phyloP scores from a whole-genome alignment of 2,329 filamentous ascomycete genomes.

The Pestalotiopsis sp. region DNA sequence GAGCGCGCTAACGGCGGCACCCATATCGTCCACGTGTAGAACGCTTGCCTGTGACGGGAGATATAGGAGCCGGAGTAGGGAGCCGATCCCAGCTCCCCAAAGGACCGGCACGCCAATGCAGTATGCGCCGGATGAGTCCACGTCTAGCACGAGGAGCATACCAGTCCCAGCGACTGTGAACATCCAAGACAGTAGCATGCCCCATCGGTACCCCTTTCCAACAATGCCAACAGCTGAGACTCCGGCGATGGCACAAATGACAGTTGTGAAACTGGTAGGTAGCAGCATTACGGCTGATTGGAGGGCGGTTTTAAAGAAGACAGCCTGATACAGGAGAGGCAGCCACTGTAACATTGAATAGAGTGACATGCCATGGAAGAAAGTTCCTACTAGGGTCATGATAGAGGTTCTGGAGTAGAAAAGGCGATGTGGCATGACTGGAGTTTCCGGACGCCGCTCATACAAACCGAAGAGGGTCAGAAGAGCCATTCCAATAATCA shows the following conservation, averaged over 20 bases:
- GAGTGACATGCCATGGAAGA: conserved; percentile 23
- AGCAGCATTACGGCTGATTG: too few relatives aligned
- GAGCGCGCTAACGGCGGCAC: conserved; percentile 33
- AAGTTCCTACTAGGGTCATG: conserved; percentile 21
- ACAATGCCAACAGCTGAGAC: too few relatives aligned
- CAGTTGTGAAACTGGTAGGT: too few relatives aligned
- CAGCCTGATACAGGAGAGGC: too few relatives aligned
- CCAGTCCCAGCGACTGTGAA: too few relatives aligned
- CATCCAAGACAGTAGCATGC: too few relatives aligned
- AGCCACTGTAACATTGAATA: too few relatives aligned
- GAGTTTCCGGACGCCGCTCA: conserved; percentile 26
- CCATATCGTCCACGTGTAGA: conserved; percentile 31
- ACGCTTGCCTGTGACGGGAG: conserved; percentile 31
- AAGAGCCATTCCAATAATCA: conserved; percentile 28
- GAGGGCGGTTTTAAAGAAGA: too few relatives aligned
- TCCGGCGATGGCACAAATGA: too few relatives aligned
- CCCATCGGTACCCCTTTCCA: too few relatives aligned
- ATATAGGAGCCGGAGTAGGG: conserved; percentile 27
- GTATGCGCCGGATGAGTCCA: too few relatives aligned
- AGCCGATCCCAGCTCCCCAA: conserved; percentile 22
- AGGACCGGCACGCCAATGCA: conserved; percentile 30
- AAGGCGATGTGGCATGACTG: conserved; percentile 32
- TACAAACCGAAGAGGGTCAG: conserved; percentile 28
- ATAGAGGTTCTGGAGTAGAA: conserved; percentile 26
- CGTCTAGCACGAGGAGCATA: too few relatives aligned